Base-by-base conservation (phyloP, 805 yeast species). In the Ogataea polymorpha region DNA sequence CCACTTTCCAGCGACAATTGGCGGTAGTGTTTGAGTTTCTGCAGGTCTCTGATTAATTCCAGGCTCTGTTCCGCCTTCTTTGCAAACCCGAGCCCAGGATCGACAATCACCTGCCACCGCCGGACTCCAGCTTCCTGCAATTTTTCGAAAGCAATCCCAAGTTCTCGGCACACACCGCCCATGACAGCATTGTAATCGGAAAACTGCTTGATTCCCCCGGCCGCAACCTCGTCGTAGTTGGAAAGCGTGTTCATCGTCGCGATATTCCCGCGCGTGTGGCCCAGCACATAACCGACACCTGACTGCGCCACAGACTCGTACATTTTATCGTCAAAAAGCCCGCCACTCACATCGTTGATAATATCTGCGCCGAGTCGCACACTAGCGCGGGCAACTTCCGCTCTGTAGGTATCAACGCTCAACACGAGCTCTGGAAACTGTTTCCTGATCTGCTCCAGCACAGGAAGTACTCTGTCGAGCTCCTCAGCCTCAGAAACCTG, bases 1-100 rank as follows among this genome's bases (percentile, higher is more conserved):
- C 48, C 54, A 6, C 43, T 53, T 12, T 42, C 37, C 10, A 34
- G 49, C 14, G 47, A 41, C n/a, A 44, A 38, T 26, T 53, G 56
- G 11, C 54, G 51, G 51, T 79, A 82, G 23, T 66, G 62, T 56
- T 81, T 81, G 54, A 68, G 61, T 23, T 46, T 51, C 35, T 63
- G 75, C 45, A 71, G 49, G 14, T 77, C 70, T 45, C 78, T 73
- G 21, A 93, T 71, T 1, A 88, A 53, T 16, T 72, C 71, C 23
- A 90, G 50, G 59, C 90, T 91, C 55, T 90, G 96, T 6, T 58
- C 50, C n/a, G 73, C 53, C 39, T 72, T 74, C 60, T 93, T 93
- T n/a, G 98, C 97, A 63, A 93, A 93, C 2, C 99, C 99, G 30
- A 93, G 65, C 2, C 99, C 99, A 0, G 99, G 99, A 59, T 93